Evolutionary conservation across 352 stramenopile genomes (phyloP).

Genomic region (Phytopythium aichiense): DNA sequence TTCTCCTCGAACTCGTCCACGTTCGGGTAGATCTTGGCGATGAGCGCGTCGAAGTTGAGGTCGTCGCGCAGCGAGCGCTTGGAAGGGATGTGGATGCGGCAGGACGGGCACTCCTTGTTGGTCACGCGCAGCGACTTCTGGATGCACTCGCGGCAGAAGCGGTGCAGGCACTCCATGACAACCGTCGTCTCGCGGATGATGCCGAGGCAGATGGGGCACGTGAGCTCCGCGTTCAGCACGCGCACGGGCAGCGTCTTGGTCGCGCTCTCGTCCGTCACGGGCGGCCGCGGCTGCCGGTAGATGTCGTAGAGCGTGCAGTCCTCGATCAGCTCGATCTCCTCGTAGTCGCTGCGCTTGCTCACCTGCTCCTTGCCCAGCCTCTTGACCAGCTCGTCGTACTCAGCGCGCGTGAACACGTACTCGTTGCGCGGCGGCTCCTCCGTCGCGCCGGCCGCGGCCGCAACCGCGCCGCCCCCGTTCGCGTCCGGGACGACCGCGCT

Average conservation of each 20-base stretch:
- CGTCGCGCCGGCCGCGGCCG: background rate
- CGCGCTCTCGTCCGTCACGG: constrained; percentile 45
- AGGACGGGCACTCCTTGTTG: constrained; percentile 88
- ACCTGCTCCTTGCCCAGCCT: constrained; percentile 34
- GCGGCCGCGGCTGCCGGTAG: constrained; percentile 72
- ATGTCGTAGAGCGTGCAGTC: constrained; percentile 90
- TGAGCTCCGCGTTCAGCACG: constrained; percentile 78
- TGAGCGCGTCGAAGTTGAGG: constrained; percentile 84
- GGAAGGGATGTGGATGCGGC: constrained; percentile 87
- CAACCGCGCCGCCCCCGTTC: background rate
- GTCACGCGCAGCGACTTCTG: constrained; percentile 78
- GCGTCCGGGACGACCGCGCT: background rate
- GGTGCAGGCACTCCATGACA: constrained; percentile 90
- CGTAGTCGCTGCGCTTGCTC: constrained; percentile 77
- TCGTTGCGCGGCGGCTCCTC: constrained; percentile 33
- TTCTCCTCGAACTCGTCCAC: constrained; percentile 71
- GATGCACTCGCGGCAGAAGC: constrained; percentile 90
- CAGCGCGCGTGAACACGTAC: constrained; percentile 67
- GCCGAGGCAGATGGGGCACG: constrained; percentile 86
- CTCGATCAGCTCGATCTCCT: constrained; percentile 83
- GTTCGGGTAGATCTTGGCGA: constrained; percentile 84
- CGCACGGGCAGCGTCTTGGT: constrained; percentile 62
- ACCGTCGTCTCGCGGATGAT: constrained; percentile 84
- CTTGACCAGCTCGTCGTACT: constrained; percentile 57
- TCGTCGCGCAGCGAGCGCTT: constrained; percentile 81